Conservation (phyloP, 2,329 filamentous ascomycete genomes). For the Shiraia sp. region DNA sequence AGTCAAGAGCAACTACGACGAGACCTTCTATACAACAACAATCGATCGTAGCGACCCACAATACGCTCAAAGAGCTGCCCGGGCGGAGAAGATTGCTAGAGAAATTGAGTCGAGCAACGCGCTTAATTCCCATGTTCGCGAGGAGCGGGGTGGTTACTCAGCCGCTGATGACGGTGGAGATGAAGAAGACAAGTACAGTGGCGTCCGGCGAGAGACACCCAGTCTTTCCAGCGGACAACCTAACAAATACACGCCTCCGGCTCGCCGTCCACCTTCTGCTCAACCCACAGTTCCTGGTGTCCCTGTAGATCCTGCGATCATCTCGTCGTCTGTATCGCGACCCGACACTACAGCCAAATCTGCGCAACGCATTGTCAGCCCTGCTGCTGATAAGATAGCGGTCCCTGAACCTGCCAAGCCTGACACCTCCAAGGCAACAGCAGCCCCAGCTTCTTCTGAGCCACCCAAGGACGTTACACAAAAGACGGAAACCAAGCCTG, state of each 20-base stretch:
- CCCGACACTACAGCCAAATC: conserved; percentile 44
- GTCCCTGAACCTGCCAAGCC: conserved; percentile 22
- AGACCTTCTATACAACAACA: conserved; percentile 89
- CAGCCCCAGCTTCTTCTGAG: conserved; percentile 14
- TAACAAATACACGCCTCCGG: conserved; percentile 88
- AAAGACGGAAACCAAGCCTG: conserved; percentile 23
- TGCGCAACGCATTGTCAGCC: conserved; percentile 24
- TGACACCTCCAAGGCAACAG: conserved; percentile 7
- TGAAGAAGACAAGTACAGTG: conserved; percentile 98
- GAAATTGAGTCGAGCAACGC: conserved; percentile 82
- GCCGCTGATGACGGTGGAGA: conserved; percentile 69
- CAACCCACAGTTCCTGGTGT: conserved; percentile 75
- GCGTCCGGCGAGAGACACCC: conserved; percentile 76
- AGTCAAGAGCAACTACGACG: conserved; percentile 86
- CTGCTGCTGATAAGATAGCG: conserved; percentile 23
- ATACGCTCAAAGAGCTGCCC: conserved; percentile 76
- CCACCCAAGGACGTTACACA: conserved; percentile 18
- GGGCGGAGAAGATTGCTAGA: conserved; percentile 77
- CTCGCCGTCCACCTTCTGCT: conserved; percentile 75
- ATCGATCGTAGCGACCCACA: conserved; percentile 84
- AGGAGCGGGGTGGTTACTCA: conserved; percentile 76
- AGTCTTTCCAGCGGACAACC: conserved; percentile 64
- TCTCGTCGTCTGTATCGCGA: conserved; percentile 75
- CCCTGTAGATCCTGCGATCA: conserved; percentile 85
- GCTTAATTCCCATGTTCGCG: conserved; percentile 80